These are phyloP conservation scores for Piper longum DNA, from an alignment of 164 flowering plant species.

Conservation along the genomic window DNA sequence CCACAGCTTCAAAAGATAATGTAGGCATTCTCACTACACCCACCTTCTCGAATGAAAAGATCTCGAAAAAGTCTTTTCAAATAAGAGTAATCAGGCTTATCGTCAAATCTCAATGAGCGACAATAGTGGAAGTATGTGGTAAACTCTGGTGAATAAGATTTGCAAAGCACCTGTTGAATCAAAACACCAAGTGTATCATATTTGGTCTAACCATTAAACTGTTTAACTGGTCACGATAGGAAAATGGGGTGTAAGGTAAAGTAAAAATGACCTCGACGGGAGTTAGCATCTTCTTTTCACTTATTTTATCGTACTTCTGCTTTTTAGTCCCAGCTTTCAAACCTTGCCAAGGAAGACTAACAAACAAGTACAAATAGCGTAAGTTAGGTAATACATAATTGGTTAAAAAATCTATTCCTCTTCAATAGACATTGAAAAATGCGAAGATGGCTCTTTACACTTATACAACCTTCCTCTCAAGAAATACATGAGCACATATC, in stretches of 20 bases:
- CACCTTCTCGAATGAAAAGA: constrained; percentile 42
- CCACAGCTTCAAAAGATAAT: no score
- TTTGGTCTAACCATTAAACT: background rate
- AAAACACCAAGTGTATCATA: background rate
- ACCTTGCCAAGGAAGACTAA: constrained; percentile 83
- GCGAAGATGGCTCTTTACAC: background rate
- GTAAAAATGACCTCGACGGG: constrained; percentile 25
- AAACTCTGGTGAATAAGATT: constrained; percentile 39
- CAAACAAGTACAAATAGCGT: background rate
- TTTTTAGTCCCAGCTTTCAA: constrained; percentile 65
- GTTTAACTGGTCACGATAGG: background rate
- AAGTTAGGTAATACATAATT: background rate
- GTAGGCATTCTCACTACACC: background rate
- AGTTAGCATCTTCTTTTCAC: constrained; percentile 38
- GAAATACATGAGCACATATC: constrained; percentile 79
- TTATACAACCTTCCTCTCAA: constrained; percentile 53
- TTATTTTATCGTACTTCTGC: constrained; percentile 38
- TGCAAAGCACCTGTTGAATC: constrained; percentile 27
- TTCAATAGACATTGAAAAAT: background rate
- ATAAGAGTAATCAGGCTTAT: constrained; percentile 46
- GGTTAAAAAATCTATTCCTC: background rate
- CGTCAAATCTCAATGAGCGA: constrained; percentile 44
- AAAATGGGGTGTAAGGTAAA: background rate
- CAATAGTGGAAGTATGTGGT: constrained; percentile 44
- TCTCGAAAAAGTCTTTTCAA: constrained; percentile 45